These are phyloP conservation scores for Meira miltonrushii DNA, from an alignment of 1,284 basidiomycete genomes.

Conservation along the genomic window DNA sequence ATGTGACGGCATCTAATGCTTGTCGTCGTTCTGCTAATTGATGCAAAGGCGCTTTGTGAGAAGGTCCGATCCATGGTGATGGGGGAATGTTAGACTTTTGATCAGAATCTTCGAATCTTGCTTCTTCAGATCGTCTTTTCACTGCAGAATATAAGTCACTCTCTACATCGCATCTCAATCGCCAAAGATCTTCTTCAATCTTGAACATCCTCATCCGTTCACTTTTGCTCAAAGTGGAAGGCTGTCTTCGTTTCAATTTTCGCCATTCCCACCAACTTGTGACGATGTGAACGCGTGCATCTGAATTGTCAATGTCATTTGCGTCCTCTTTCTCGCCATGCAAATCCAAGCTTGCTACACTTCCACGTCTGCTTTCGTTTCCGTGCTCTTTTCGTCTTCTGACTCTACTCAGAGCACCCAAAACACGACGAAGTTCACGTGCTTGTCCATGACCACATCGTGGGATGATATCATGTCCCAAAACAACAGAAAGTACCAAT, in stretches of 20 bases:
- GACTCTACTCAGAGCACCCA: slow-evolving; percentile 46
- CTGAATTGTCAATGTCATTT: slow-evolving; percentile 15
- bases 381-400: slow-evolving; percentile 27
- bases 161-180: slow-evolving; percentile 46
- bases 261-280: slow-evolving; percentile 45
- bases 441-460: slow-evolving; percentile 48
- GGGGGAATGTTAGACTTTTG: slow-evolving; percentile 18
- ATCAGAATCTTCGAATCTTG: neutral
- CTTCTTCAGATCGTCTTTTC: slow-evolving; percentile 22
- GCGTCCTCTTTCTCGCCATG: neutral
- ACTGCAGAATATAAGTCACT: slow-evolving; percentile 45
- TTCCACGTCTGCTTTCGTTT: too few species aligned
- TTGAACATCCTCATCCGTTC: neutral
- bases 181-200: slow-evolving; percentile 34
- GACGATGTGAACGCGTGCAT: slow-evolving; percentile 39
- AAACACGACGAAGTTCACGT: slow-evolving; percentile 46
- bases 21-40: slow-evolving; percentile 37
- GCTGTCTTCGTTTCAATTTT: neutral
- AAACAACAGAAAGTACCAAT: slow-evolving; percentile 40
- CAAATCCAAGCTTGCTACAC: slow-evolving; percentile 9
- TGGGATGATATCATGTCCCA: slow-evolving; percentile 46
- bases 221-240: neutral
- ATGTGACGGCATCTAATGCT: slow-evolving; percentile 35
- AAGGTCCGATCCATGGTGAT: slow-evolving; percentile 44
- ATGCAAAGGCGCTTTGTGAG: slow-evolving; percentile 37